Base-by-base conservation (phyloP, 2,329 filamentous ascomycete species). In the Cryphonectria parasitica region DNA sequence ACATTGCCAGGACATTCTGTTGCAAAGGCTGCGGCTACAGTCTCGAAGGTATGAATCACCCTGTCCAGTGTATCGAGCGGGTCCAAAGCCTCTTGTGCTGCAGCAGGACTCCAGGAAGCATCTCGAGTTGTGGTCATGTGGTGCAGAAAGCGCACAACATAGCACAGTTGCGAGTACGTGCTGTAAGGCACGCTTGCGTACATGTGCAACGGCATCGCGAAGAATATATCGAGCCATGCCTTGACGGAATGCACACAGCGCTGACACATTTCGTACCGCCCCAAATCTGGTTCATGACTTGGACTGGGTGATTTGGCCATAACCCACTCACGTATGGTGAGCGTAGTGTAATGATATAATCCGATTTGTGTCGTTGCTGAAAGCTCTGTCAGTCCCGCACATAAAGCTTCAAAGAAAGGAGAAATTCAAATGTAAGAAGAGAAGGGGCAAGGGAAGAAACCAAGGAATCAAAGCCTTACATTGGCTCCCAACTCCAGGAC, bases 211-310 rank as follows among this genome's bases (percentile, higher is more conserved):
- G 74, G 69, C 25, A 66, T 66, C 36, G 66, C 36, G 13, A 72
- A 71, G 56, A 74, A 58, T 60, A 56, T 36, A n/a, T 72, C 71
- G 7, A 75, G 54, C 64, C 65, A 70, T 31, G 67, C 68, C 54
- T 69, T 70, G n/a, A 70, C 54, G 1, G 74, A 68, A 1, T 41
- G 17, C 0, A 74, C 64, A 19, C 72, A 75, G n/a, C 69, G 66
- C 65, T 74, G 65, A 67, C 72, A 73, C 6, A 70, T 17, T 8
- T 60, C 68, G 19, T 66, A 68, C 7, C 28, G 54, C 25, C 13
- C 31, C 28, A 58, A 58, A 19, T 58, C 25, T 58, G 54, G 54
- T 17, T 58, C 54, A 17, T 58, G 54, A 19, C 28, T 58, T 31
- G 54, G 13, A 8, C 15, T 34, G 28, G 54, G 15, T 34, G 54